Conservation (phyloP, 768 basidiomycete genomes). For the Ephemerocybe angulata region DNA sequence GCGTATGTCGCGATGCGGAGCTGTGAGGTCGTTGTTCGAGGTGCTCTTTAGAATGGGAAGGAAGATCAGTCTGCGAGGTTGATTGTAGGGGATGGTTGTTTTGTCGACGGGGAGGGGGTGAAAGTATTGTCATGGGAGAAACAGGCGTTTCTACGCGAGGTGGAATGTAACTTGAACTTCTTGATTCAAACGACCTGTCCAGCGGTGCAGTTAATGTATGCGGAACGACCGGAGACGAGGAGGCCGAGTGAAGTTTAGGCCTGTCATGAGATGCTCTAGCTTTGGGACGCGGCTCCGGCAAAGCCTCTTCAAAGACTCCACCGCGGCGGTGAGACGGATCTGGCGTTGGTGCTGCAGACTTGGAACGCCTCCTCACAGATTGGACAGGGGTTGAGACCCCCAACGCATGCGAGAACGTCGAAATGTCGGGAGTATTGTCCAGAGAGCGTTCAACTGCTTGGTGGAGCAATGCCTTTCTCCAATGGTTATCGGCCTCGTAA, state of each 20-base stretch:
- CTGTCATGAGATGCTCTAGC: neutral
- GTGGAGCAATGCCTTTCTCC: slow-evolving; percentile 73
- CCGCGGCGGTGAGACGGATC: neutral
- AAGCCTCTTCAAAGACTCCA: neutral
- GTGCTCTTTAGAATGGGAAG: neutral
- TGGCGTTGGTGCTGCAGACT: neutral
- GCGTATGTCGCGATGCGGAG: neutral
- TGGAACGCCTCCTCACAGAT: neutral
- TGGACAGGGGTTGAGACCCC: neutral
- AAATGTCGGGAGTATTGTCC: slow-evolving; percentile 16
- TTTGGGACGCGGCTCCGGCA: neutral
- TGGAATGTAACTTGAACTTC: neutral
- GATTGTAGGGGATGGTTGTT: neutral
- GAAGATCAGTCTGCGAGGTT: neutral
- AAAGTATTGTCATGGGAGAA: neutral
- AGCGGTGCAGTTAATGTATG: neutral
- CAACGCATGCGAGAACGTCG: neutral
- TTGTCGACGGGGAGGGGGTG: neutral
- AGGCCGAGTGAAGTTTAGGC: neutral
- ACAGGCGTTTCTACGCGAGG: neutral
- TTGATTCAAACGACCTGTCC: neutral
- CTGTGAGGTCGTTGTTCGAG: neutral
- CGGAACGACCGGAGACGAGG: neutral
- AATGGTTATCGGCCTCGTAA: slow-evolving; percentile 56
- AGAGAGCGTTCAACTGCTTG: slow-evolving; percentile 79